phyloP scores from a whole-genome alignment of 257 asterid species.

The Przewalskia tangutica region DNA sequence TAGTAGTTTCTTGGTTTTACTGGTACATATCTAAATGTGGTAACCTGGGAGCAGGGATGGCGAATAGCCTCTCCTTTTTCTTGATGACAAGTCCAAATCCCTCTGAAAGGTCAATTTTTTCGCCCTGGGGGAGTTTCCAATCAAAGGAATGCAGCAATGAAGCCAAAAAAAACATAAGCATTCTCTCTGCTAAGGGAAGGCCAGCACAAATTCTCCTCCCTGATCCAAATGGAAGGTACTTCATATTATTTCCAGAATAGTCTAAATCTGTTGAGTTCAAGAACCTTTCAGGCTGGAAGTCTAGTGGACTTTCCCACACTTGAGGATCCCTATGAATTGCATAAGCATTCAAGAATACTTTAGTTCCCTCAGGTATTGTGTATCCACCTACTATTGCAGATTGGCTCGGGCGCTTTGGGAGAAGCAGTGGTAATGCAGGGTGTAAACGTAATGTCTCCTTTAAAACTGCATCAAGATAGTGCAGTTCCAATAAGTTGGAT shows the following conservation, averaged over 20 bases:
- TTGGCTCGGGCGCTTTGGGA: slow-evolving; percentile 20
- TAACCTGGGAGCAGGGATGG: slow-evolving; percentile 12
- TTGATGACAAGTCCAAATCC: slow-evolving; percentile 23
- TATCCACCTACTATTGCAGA: slow-evolving; percentile 4
- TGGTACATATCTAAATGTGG: neutral
- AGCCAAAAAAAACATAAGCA: slow-evolving; percentile 15
- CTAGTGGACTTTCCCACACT: slow-evolving; percentile 24
- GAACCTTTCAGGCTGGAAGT: slow-evolving; percentile 27
- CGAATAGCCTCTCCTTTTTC: slow-evolving; percentile 10
- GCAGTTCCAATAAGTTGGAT: slow-evolving; percentile 24
- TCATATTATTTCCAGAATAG: slow-evolving; percentile 40
- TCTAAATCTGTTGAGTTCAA: slow-evolving; percentile 10
- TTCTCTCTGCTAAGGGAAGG: slow-evolving; percentile 24
- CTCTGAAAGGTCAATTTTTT: slow-evolving; percentile 13
- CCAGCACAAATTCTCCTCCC: slow-evolving; percentile 57
- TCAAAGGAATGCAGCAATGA: slow-evolving; percentile 21
- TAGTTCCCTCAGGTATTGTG: slow-evolving; percentile 17
- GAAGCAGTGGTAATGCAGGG: slow-evolving; percentile 23
- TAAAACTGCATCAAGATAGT: slow-evolving; percentile 27
- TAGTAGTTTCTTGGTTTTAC: neutral
- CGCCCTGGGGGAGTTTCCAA: slow-evolving; percentile 16
- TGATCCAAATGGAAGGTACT: slow-evolving; percentile 52
- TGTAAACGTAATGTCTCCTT: slow-evolving; percentile 33
- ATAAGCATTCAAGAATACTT: slow-evolving; percentile 25
- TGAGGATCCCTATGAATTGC: slow-evolving; percentile 26